Conservation (phyloP, 495 filamentous ascomycete species). For the Hypoxylon crocopeplum region DNA sequence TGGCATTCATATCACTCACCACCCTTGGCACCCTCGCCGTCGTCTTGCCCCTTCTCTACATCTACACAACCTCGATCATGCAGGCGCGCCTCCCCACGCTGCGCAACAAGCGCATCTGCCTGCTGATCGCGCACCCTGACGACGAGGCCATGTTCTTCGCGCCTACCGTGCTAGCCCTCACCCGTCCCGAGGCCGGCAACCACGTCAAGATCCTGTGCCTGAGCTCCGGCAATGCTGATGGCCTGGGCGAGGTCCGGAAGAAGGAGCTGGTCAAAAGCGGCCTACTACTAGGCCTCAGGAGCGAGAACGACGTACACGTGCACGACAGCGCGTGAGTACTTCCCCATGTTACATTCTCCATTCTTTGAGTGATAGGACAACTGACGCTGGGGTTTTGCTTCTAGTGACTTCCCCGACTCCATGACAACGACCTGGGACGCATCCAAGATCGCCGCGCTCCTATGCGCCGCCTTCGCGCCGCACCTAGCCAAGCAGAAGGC, state of each 20-base stretch:
- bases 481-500: conserved; percentile 47
- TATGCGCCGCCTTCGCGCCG: conserved; percentile 73
- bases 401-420: conserved; percentile 79
- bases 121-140: conserved; percentile 96
- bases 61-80: conserved; percentile 64
- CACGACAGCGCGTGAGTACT: conserved; percentile 72
- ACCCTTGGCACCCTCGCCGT: conserved; percentile 57
- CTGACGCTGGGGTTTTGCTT: not conserved
- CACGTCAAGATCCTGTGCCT: conserved; percentile 93
- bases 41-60: conserved; percentile 65
- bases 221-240: conserved; percentile 87
- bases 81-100: conserved; percentile 69
- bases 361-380: too few relatives aligned
- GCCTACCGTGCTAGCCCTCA: conserved; percentile 81
- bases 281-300: conserved; percentile 72
- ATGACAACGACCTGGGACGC: conserved; percentile 80
- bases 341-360: too few relatives aligned
- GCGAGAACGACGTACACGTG: conserved; percentile 77
- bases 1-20: conserved; percentile 24
- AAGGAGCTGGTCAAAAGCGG: conserved; percentile 83
- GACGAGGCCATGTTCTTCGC: conserved; percentile 99
- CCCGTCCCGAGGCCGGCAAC: conserved; percentile 75
- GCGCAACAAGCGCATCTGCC: conserved; percentile 78
- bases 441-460: conserved; percentile 69
- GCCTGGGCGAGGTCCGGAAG: conserved; percentile 80